Conservation (phyloP, 176 grass and related monocot genomes). For the barley (Hordeum vulgare) region DNA sequence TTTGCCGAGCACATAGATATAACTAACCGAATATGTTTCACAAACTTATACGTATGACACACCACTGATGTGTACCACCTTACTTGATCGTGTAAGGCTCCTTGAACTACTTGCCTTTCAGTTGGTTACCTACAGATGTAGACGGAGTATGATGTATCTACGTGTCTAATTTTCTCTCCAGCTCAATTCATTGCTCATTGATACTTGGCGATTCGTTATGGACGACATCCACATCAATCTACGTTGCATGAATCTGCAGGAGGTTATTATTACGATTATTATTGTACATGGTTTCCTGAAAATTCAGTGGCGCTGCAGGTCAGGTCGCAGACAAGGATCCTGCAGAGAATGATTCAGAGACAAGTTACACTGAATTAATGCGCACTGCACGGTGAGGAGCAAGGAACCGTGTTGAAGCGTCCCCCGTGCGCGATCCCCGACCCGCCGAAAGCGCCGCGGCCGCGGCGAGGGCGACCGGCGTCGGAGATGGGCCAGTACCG, state of each 20-base stretch:
- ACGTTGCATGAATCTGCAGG: slow-evolving; percentile 9
- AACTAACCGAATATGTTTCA: background rate
- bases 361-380: background rate
- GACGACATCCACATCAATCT: slow-evolving; percentile 30
- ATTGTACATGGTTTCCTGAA: background rate
- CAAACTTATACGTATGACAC: background rate
- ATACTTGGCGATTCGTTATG: slow-evolving; percentile 8
- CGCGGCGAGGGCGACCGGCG: slow-evolving; percentile 13
- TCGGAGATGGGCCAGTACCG: slow-evolving; percentile 12
- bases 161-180: slow-evolving; percentile 7
- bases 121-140: slow-evolving; percentile 20
- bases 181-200: slow-evolving; percentile 20
- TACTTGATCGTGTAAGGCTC: slow-evolving; percentile 2
- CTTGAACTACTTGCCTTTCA: slow-evolving; percentile 14
- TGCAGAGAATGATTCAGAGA: slow-evolving; percentile 14
- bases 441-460: background rate
- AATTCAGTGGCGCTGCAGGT: background rate
- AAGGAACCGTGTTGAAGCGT: slow-evolving; percentile 29
- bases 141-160: background rate
- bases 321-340: background rate
- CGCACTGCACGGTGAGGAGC: slow-evolving; percentile 2
- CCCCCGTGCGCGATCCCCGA: slow-evolving; percentile 16
- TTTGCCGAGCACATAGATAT: background rate
- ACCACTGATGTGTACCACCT: background rate
- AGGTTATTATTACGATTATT: background rate